Evolutionary conservation across 2,329 filamentous ascomycete genomes (phyloP), one percentile per base, ranked within the genome.

Genomic region (Leptodontidium sp.): DNA sequence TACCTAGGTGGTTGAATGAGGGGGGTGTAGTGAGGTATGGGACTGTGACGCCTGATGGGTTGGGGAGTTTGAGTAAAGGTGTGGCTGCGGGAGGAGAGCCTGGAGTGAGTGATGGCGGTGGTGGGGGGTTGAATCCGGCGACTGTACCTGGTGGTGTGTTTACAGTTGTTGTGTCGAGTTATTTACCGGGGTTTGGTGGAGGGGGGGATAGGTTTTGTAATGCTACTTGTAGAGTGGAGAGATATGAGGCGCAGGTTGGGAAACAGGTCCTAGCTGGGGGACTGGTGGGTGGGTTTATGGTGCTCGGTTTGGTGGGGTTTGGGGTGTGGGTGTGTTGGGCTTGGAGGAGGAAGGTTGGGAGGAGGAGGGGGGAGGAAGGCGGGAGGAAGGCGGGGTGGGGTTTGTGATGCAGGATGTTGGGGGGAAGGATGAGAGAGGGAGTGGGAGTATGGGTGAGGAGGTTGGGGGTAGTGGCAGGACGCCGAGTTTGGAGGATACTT

Each of bases 251-350:
- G 29, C 49, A 63, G 43, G 63, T 35, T 12, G 38, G 43, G 24
- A 70, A n/a, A 32, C 40, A 61, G 63, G 49, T 67, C 38, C 15
- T 71, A 11, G 57, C 57, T 45, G 67, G 67, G 1, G 32, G 62
- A 12, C 40, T 68, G 29, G 58, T 71, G 47, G 67, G 69, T 8
- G 49, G 55, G 1, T 47, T 61, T 21, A 64, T 69, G 61, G 26
- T 61, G 14, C 17, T 67, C 15, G 59, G 38, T 7, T 29, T 26
- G 21, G 2, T 40, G 11, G 38, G 5, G 38, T 40, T 40, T 40
- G 38, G 38, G 38, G 38, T 8, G 38, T 47, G 15, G 45, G 15
- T 47, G 12, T 6, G 29, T 26, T 63, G 43, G 43, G 43, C 9
- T 29, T 50, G 43, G 43, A 35, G 11, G 14, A 63, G 59, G 6